Evolutionary conservation across 768 basidiomycete species (phyloP).

Genomic region (Hericium coralloides): DNA sequence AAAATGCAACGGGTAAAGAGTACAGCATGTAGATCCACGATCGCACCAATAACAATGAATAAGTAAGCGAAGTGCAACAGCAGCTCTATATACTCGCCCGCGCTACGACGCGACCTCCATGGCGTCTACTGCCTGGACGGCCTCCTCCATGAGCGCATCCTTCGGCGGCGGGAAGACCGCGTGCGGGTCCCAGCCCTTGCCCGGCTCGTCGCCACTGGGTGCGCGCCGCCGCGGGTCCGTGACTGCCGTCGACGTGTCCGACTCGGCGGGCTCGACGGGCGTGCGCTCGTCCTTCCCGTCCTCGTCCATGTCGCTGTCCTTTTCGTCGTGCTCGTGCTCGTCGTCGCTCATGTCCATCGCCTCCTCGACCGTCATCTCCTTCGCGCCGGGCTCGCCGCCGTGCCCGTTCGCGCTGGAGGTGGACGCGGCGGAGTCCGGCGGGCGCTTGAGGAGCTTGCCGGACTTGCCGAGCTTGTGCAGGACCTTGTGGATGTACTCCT

Average conservation of each 20-base stretch:
- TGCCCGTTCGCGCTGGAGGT: slow-evolving; percentile 12
- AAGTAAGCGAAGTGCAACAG: neutral
- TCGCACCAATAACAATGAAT: neutral
- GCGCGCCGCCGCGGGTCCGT: slow-evolving; percentile 10
- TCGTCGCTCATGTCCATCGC: slow-evolving; percentile 19
- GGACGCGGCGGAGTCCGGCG: slow-evolving; percentile 7
- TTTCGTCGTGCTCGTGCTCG: slow-evolving; percentile 2
- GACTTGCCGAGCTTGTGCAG: slow-evolving; percentile 55
- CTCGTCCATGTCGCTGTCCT: slow-evolving; percentile 14
- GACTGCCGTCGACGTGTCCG: slow-evolving; percentile 11
- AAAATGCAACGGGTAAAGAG: neutral
- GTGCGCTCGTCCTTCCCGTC: slow-evolving; percentile 4
- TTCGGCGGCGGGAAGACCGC: neutral
- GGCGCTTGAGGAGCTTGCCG: slow-evolving; percentile 13
- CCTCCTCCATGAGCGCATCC: slow-evolving; percentile 38
- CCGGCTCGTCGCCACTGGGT: neutral
- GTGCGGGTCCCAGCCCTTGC: neutral
- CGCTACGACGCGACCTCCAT: slow-evolving; percentile 37
- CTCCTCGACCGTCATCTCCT: slow-evolving; percentile 19
- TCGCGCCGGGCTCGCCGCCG: slow-evolving; percentile 15
- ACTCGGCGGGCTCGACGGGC: slow-evolving; percentile 13
- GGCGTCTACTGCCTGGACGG: slow-evolving; percentile 31
- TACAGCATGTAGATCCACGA: neutral
- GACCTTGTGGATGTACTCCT: slow-evolving; percentile 84
- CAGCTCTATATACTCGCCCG: slow-evolving; percentile 20